Evolutionary conservation across 1,139 yeast genomes (phyloP).

Genomic region (Barnettozyma hawaiiensis): DNA sequence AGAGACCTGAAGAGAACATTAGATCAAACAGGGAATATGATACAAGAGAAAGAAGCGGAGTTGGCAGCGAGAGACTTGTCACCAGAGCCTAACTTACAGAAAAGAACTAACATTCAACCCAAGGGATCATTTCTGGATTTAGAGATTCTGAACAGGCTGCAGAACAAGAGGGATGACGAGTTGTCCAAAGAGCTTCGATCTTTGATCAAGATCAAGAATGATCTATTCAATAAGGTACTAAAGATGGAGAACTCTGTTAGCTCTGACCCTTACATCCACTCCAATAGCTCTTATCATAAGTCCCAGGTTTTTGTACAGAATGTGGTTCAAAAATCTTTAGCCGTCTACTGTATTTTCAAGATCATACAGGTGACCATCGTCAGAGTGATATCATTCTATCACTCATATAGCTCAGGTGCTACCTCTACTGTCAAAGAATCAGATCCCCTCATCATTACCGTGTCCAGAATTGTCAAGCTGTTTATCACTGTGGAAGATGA

Average conservation of each 20-base stretch:
- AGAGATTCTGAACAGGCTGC: constrained; percentile 8
- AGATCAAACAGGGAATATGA: constrained; percentile 30
- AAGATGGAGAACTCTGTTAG: constrained; percentile 11
- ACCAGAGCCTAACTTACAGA: constrained; percentile 8
- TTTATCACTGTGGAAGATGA: constrained; percentile 20
- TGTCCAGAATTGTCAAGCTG: constrained; percentile 18
- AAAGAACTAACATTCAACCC: constrained; percentile 16
- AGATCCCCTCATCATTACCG: constrained; percentile 24
- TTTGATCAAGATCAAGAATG: constrained; percentile 22
- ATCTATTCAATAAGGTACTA: constrained; percentile 17
- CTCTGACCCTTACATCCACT: not conserved
- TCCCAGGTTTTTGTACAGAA: constrained; percentile 6
- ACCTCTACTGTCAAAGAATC: constrained; percentile 16
- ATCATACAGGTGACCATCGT: constrained; percentile 18
- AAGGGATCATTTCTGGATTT: constrained; percentile 22
- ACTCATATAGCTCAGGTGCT: constrained; percentile 6
- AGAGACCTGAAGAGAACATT: constrained; percentile 31
- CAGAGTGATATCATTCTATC: constrained; percentile 4
- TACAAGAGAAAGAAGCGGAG: constrained; percentile 20
- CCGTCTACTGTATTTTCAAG: constrained; percentile 24
- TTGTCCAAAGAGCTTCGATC: constrained; percentile 18
- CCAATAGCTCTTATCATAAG: constrained; percentile 2
- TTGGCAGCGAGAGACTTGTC: constrained; percentile 5
- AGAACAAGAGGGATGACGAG: constrained; percentile 8
- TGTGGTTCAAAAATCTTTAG: constrained; percentile 8